Evolutionary conservation across 192 early-diverging fungal genomes (phyloP).

Genomic region (Cladochytrium replicatum): DNA sequence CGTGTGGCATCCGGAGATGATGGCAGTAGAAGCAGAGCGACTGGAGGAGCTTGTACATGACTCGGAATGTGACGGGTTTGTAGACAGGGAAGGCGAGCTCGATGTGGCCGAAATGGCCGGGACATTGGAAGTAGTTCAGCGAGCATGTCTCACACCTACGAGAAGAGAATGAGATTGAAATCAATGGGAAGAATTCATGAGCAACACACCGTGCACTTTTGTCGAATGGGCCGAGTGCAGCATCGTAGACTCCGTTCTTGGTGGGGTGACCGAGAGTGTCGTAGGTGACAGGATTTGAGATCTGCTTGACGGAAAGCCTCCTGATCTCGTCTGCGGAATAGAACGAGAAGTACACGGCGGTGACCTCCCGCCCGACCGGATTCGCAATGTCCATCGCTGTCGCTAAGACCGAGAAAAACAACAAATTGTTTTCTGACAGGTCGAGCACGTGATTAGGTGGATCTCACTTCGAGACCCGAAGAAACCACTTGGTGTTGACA

Average conservation of each 20-base stretch:
- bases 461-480: too few species aligned
- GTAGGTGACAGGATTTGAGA: slow-evolving; percentile 77
- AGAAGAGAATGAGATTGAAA: background rate
- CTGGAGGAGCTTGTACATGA: slow-evolving; percentile 78
- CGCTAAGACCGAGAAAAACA: slow-evolving; percentile 8
- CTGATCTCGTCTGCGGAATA: slow-evolving; percentile 78
- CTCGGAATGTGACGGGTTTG: slow-evolving; percentile 91
- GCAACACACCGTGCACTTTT: slow-evolving; percentile 39
- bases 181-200: background rate
- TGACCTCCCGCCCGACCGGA: slow-evolving; percentile 70
- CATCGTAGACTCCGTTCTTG: slow-evolving; percentile 86
- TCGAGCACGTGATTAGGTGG: too few species aligned
- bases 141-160: slow-evolving; percentile 76
- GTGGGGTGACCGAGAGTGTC: slow-evolving; percentile 86
- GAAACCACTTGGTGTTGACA: too few species aligned
- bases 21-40: slow-evolving; percentile 87
- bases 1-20: slow-evolving; percentile 52
- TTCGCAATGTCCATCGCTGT: slow-evolving; percentile 59
- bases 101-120: slow-evolving; percentile 96
- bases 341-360: slow-evolving; percentile 85
- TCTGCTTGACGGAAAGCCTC: slow-evolving; percentile 89
- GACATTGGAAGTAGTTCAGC: slow-evolving; percentile 71
- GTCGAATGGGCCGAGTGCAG: slow-evolving; percentile 85
- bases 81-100: slow-evolving; percentile 78
- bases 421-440: too few species aligned